Evolutionary conservation across 805 yeast species (phyloP), one percentile per base, ranked within the genome.

Genomic region (Pichia membranifaciens): DNA sequence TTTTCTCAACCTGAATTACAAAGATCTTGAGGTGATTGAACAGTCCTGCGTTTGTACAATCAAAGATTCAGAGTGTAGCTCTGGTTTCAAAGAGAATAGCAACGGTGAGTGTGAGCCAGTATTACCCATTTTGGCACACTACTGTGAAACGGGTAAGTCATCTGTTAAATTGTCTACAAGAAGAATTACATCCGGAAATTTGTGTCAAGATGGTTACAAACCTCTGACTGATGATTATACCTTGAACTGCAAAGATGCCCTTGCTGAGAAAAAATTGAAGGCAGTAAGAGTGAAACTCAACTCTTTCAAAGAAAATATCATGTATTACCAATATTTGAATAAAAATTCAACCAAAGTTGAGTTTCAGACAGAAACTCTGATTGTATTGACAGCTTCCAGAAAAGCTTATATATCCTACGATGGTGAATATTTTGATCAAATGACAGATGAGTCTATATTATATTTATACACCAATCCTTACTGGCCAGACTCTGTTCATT

Each of bases 31-130:
- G 41, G 62, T 71, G 8, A 56, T 60, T 22, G 79, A 76, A 50
- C 82, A 76, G 45, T 64, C 75, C 8, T 87, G 96, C 62, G 66
- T 68, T 8, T 87, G 96, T 68, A 64, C 78, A 0, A 73, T 67
- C n/a, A 54, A 58, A 5, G 96, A 88, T 60, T 81, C 75, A 51
- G 95, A 87, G 58, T 87, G 96, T 65, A 72, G 75, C 2, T 70
- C 64, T 39, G 83, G 82, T 18, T 79, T 75, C 54, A 40, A 34
- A 7, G 48, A 52, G 35, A 54, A 57, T 8, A 66, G 54, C 20
- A 55, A 65, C 16, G 76, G 75, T 2, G 60, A 63, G 2, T 87
- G 95, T 69, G 73, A 71, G 36, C 68, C 69, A 2, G 41, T 59
- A 15, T 10, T 52, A 8, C 20, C 35, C 16, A 48, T 29, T 20